These are phyloP conservation scores for Thelonectria discophora DNA, from an alignment of 2,329 filamentous ascomycete species.

Conservation along the genomic window DNA sequence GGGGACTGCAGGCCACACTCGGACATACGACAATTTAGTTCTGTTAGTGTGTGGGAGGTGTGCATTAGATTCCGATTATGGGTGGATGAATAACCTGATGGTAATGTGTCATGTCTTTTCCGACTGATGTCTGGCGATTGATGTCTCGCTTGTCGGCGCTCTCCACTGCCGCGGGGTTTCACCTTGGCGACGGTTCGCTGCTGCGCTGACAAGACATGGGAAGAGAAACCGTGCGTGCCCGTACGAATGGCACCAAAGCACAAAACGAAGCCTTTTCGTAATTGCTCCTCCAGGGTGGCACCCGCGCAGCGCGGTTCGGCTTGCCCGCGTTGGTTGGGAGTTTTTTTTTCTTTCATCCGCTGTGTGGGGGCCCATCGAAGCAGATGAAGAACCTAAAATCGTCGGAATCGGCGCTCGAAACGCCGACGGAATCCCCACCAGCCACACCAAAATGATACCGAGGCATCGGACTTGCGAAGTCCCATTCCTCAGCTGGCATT, in stretches of 20 bases:
- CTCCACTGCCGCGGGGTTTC: constrained; percentile 5
- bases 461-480: constrained; percentile 6
- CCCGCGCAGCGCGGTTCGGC: constrained; percentile 35
- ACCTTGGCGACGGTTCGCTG: not conserved
- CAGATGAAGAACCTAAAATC: not conserved
- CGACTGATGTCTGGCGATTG: constrained; percentile 3
- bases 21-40: not conserved
- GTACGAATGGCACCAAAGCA: too few relatives aligned
- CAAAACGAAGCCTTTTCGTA: too few relatives aligned
- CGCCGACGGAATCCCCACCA: not conserved
- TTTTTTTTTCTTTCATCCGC: constrained; percentile 11
- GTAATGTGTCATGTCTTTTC: constrained; percentile 15
- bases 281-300: too few relatives aligned
- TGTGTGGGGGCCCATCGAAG: not conserved
- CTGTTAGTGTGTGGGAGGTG: not conserved
- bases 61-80: not conserved
- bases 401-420: constrained; percentile 13
- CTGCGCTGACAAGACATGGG: too few relatives aligned
- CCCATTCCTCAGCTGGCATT: not conserved
- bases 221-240: too few relatives aligned
- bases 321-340: constrained; percentile 30
- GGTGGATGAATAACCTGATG: constrained; percentile 14
- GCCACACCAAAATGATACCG: constrained; percentile 9
- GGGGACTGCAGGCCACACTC: not conserved
- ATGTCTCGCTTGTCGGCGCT: constrained; percentile 19